Percentiles rank a stretch among this genome's conserved stretches.
phyloP scores from a whole-genome alignment of 345 rosid genomes.

The Citrus hindsii region DNA sequence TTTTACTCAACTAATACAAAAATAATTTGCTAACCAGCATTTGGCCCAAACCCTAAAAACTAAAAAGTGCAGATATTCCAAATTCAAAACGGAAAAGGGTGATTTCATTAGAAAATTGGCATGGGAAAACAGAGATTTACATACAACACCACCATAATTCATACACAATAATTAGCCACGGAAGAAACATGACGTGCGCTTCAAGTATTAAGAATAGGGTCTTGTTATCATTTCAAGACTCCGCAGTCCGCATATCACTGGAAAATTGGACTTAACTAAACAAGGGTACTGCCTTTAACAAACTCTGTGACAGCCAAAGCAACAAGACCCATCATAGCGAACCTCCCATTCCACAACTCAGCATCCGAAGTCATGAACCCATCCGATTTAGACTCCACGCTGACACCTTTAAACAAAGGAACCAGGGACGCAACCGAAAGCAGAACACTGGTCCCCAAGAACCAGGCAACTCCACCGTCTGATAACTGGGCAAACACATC shows the following conservation, averaged over 20 bases:
- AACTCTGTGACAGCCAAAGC: slow-evolving; percentile 77
- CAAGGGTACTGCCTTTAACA: slow-evolving; percentile 61
- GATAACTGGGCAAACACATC: slow-evolving; percentile 61
- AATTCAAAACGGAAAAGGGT: no score
- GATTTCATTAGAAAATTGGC: no score
- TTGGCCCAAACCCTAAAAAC: no score
- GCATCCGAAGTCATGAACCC: slow-evolving; percentile 86
- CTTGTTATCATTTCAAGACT: background rate
- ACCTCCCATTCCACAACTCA: slow-evolving; percentile 82
- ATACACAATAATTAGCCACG: no score
- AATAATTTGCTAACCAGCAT: no score
- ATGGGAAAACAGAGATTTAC: no score
- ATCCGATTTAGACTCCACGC: slow-evolving; percentile 45
- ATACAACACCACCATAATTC: no score
- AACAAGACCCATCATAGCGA: slow-evolving; percentile 82
- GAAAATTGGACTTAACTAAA: slow-evolving; percentile 14
- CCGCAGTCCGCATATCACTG: background rate
- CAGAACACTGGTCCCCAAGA: slow-evolving; percentile 49
- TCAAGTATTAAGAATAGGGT: no score
- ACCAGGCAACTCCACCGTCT: slow-evolving; percentile 62
- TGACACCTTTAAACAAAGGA: slow-evolving; percentile 57
- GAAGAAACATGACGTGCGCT: no score
- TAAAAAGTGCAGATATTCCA: no score
- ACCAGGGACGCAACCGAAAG: slow-evolving; percentile 67
- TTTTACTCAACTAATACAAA: no score